Percentiles rank a stretch among this genome's conserved stretches.
Evolutionary conservation across 2,329 filamentous ascomycete genomes (phyloP).

Genomic region (Diaporthe aspalathi): DNA sequence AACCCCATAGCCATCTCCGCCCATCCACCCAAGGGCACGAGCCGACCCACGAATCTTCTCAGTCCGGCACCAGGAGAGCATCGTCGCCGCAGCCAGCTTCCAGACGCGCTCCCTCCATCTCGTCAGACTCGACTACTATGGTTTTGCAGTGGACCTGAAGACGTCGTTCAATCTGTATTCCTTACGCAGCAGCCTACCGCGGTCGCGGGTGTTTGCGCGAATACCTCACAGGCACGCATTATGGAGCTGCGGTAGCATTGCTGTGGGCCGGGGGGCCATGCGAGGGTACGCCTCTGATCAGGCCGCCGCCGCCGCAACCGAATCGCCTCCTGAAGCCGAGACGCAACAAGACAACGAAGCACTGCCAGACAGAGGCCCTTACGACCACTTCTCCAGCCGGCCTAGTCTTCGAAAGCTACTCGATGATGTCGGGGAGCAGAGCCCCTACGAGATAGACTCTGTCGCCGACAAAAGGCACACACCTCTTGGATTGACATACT

Average conservation of each 20-base stretch:
- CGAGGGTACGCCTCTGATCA: conserved; percentile 39
- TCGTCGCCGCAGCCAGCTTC: not conserved
- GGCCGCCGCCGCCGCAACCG: conserved; percentile 28
- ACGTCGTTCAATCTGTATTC: conserved; percentile 58
- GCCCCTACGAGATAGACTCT: conserved; percentile 11
- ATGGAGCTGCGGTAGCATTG: conserved; percentile 55
- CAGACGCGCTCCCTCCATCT: conserved; percentile 10
- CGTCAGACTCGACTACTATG: conserved; percentile 44
- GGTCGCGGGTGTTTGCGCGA: conserved; percentile 56
- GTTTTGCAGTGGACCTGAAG: conserved; percentile 40
- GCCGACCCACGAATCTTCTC: not conserved
- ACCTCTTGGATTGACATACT: conserved; percentile 33
- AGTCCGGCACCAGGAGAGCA: not conserved
- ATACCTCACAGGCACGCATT: conserved; percentile 52
- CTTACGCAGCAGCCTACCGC: conserved; percentile 52
- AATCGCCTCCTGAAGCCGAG: conserved; percentile 36
- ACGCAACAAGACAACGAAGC: conserved; percentile 21
- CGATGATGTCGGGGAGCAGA: conserved; percentile 35
- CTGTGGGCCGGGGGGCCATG: conserved; percentile 55
- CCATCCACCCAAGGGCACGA: not conserved
- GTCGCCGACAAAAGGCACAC: not conserved
- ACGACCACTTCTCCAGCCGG: conserved; percentile 34
- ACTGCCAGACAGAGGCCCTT: conserved; percentile 26
- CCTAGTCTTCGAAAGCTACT: conserved; percentile 24
- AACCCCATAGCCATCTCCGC: not conserved